Base-by-base conservation (phyloP, 345 rosid genomes). In the Euclidium syriacum region DNA sequence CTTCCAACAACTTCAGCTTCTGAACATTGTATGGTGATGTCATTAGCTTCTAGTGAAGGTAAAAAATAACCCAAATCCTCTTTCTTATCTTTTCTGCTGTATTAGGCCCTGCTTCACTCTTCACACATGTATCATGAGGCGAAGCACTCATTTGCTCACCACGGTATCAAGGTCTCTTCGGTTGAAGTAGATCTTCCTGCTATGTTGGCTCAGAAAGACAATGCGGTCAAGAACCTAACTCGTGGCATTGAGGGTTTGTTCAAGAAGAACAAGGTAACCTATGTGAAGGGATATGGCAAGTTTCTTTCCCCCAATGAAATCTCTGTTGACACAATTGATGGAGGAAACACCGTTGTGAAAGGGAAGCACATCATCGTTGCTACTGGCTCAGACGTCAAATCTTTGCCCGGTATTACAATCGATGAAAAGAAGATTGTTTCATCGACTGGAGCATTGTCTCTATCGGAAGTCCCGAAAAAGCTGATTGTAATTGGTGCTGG, bases 81-180 rank as follows among this genome's bases (percentile, higher is more conserved):
- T 4, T 25, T 6, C 12, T 42, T 49, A 4, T 17, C 4, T 50
- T 42, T 50, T 24, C 3, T 69, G 8, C 11, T 62, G 35, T n/a
- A 34, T 33, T 76, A 90, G 97, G 95, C 95, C 3, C 88, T 90
- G 50, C 87, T 90, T 63, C 97, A 87, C 74, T 90, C 97, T 3
- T 90, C 97, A 20, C 97, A 90, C 74, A 90, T 90, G 95, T 90
- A 66, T 75, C 97, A 90, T 64, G 90, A 87, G 78, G 97, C 97
- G n/a, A 75, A 69, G 38, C 97, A 90, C 67, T 53, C 88, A 22
- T 90, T 87, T 16, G 84, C 97, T 1, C 59, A 23, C 50, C 97
- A 87, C 16, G 97, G 95, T 38, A 85, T 90, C 48, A 87, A 85
- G 77, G 53, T 87, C n/a, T 42, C 84, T 15, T 77, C 85, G 17